Base-by-base conservation (phyloP, 2,329 filamentous ascomycete species). In the Cytospora mali region DNA sequence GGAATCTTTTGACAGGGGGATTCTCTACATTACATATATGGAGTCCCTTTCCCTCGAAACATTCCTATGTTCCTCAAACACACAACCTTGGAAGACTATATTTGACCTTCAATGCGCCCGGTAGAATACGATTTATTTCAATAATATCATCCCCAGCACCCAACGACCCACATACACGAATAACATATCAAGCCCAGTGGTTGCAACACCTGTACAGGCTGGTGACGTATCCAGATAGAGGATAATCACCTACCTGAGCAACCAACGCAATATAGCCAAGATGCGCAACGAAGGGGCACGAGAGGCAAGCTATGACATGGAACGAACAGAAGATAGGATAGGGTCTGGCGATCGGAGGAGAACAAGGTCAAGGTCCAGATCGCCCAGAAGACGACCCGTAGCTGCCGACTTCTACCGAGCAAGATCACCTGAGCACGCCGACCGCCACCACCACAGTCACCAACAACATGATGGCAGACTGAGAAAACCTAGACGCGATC, bases 401-500 rank as follows among this genome's bases (percentile, higher is more conserved):
- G 62, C 62, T 28, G 55, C 61, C 13, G 62, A 64, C 23, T 64
- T 55, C 55, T 64, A 62, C 29, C 39, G 60, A 10, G 27, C 39
- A 35, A 53, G 58, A 28, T 56, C 62, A 16, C 53, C 28, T 1
- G 58, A 55, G 23, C 46, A 33, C 1, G 50, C 51, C 10, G 31
- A 50, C 5, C 27, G n/a, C 25, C 29, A 58, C n/a, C 25, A 29
- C 27, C 9, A 35, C 23, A n/a, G n/a, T n/a, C 35, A 61, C 27
- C 25, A 64, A 21, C 46, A 39, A 6, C 28, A 63, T 51, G 23
- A 14, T 21, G 35, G 27, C n/a, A n/a, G n/a, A n/a, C n/a, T n/a
- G n/a, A n/a, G 57, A 16, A 49, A 42, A n/a, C 62, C 56, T 49
- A 49, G 42, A 16, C 62, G 42, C 27, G 42, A 48, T 6, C 53